Evolutionary conservation across 495 filamentous ascomycete genomes (phyloP).

Genomic region (Aspergillus nanangensis): DNA sequence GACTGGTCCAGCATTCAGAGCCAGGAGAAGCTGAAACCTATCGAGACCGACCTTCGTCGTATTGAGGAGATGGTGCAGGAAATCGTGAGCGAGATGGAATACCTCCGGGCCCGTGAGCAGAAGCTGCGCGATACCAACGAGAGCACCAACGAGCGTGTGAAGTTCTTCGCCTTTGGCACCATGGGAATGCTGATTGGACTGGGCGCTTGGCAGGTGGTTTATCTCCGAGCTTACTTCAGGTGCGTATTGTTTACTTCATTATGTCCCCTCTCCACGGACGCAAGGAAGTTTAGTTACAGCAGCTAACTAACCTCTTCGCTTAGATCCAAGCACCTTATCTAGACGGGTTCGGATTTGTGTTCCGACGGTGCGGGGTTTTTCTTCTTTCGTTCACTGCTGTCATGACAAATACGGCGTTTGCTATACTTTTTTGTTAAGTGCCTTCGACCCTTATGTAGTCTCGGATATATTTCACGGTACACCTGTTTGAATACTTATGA

Average conservation of each 20-base stretch:
- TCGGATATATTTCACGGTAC: conserved; percentile 20
- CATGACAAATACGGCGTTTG: conserved; percentile 27
- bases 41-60: conserved; percentile 91
- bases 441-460: conserved; percentile 23
- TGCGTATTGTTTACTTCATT: conserved; percentile 31
- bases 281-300: too few relatives aligned
- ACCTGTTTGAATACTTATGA: conserved; percentile 39
- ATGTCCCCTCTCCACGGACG: too few relatives aligned
- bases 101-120: conserved; percentile 86
- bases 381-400: too few relatives aligned
- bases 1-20: conserved; percentile 97
- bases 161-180: conserved; percentile 95
- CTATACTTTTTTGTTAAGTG: conserved; percentile 23
- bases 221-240: conserved; percentile 96
- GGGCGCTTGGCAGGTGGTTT: conserved; percentile 96
- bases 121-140: conserved; percentile 97
- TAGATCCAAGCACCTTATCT: conserved; percentile 85
- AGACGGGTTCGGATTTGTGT: conserved; percentile 15
- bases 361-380: conserved; percentile 10
- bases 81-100: conserved; percentile 85
- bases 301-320: not conserved
- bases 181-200: conserved; percentile 89
- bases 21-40: conserved; percentile 94
- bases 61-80: conserved; percentile 84
- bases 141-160: conserved; percentile 97